A percentile compares a stretch with the other conserved stretches of the same genome.
Evolutionary conservation across 2,329 filamentous ascomycete genomes (phyloP).

Genomic region (Ceratocystis alfenasii): DNA sequence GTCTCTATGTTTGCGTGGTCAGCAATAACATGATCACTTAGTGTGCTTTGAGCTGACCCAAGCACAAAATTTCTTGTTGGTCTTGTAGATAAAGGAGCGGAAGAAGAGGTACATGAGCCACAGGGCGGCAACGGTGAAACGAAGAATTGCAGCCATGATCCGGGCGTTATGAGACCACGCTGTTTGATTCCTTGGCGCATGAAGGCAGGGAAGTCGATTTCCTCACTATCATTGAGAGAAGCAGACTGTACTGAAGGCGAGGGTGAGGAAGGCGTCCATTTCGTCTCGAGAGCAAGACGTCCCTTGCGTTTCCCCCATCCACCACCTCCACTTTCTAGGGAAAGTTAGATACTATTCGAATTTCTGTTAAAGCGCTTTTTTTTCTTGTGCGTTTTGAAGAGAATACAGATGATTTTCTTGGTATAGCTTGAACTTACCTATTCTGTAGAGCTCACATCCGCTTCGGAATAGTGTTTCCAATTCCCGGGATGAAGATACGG

Average conservation of each 20-base stretch:
- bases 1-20: neutral
- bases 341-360: constrained; percentile 2
- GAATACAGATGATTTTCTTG: too few relatives aligned
- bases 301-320: constrained; percentile 76
- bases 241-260: constrained; percentile 23
- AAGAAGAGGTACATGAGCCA: constrained; percentile 18
- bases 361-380: neutral
- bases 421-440: constrained; percentile 31
- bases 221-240: constrained; percentile 23
- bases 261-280: constrained; percentile 22
- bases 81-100: constrained; percentile 10
- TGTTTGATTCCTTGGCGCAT: constrained; percentile 20
- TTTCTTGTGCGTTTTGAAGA: too few relatives aligned
- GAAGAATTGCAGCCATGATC: constrained; percentile 57
- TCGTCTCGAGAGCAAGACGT: constrained; percentile 62
- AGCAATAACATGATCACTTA: neutral
- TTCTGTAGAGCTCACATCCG: constrained; percentile 34
- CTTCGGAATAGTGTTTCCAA: neutral
- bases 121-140: constrained; percentile 30
- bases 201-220: constrained; percentile 29
- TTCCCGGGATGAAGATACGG: neutral
- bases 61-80: constrained; percentile 29
- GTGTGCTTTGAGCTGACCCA: constrained; percentile 25
- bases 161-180: constrained; percentile 46
- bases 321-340: constrained; percentile 60